These are phyloP conservation scores for Rehmannia glutinosa DNA, from an alignment of 257 asterid genomes.

Conservation along the genomic window DNA sequence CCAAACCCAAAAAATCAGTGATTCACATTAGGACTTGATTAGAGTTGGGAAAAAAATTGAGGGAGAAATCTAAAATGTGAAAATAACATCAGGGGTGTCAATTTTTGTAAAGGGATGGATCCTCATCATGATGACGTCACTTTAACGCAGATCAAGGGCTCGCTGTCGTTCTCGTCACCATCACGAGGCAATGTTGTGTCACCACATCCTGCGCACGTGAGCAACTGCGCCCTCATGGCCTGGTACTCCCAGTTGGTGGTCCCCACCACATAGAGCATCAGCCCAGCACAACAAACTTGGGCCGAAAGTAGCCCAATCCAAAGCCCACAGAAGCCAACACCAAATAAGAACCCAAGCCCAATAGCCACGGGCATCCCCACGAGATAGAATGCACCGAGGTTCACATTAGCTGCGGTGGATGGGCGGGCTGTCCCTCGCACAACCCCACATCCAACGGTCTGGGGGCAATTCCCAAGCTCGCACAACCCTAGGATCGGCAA, in stretches of 20 bases:
- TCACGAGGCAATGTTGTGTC: slow-evolving; percentile 26
- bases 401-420: slow-evolving; percentile 73
- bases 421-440: slow-evolving; percentile 81
- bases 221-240: slow-evolving; percentile 64
- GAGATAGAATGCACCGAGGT: slow-evolving; percentile 72
- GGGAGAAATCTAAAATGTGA: not conserved
- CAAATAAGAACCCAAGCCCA: slow-evolving; percentile 51
- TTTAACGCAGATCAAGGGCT: slow-evolving; percentile 55
- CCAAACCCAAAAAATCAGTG: slow-evolving; percentile 17
- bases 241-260: slow-evolving; percentile 69
- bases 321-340: slow-evolving; percentile 71
- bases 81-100: slow-evolving; percentile 15
- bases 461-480: slow-evolving; percentile 90
- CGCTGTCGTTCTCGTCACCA: slow-evolving; percentile 31
- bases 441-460: slow-evolving; percentile 85
- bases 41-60: slow-evolving; percentile 13
- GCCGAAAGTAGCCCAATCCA: slow-evolving; percentile 80
- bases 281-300: slow-evolving; percentile 76
- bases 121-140: slow-evolving; percentile 45
- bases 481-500: slow-evolving; percentile 76
- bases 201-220: slow-evolving; percentile 54
- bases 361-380: slow-evolving; percentile 84
- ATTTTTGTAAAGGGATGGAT: slow-evolving; percentile 8
- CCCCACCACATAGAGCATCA: slow-evolving; percentile 76
- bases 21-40: slow-evolving; percentile 19